Evolutionary conservation across 495 filamentous ascomycete species (phyloP).

Genomic region (Collariella sp.): DNA sequence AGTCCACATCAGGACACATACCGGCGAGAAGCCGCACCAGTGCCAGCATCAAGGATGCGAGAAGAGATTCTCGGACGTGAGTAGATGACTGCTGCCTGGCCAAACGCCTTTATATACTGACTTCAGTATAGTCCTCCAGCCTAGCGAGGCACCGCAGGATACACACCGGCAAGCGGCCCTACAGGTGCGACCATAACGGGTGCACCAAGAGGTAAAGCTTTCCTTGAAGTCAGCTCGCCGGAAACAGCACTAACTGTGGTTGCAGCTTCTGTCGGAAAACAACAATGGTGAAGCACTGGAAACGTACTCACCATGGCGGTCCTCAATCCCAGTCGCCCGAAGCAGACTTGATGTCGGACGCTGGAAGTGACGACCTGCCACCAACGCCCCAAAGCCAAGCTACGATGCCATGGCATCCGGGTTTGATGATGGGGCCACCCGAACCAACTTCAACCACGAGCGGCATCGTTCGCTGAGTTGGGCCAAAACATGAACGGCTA

Average conservation of each 20-base stretch:
- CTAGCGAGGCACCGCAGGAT: constrained; percentile 79
- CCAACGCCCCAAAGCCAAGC: constrained; percentile 37
- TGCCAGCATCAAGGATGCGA: constrained; percentile 72
- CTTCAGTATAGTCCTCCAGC: constrained; percentile 63
- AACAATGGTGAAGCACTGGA: constrained; percentile 76
- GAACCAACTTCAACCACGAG: constrained; percentile 32
- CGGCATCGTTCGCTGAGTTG: constrained; percentile 38
- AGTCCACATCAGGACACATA: constrained; percentile 80
- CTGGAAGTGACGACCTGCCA: constrained; percentile 42
- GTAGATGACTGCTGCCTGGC: constrained; percentile 18
- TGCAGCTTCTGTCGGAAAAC: constrained; percentile 79
- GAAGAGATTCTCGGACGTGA: constrained; percentile 82
- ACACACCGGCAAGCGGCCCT: constrained; percentile 79
- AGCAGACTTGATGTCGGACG: constrained; percentile 47
- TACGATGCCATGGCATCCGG: constrained; percentile 31
- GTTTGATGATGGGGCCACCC: constrained; percentile 19
- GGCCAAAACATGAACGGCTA: constrained; percentile 37
- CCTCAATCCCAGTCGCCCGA: constrained; percentile 46
- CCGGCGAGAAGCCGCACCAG: constrained; percentile 80
- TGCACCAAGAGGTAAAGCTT: constrained; percentile 66
- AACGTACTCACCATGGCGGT: constrained; percentile 58
- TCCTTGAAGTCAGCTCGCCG: background rate
- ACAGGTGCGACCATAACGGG: constrained; percentile 67
- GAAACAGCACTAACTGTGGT: constrained; percentile 19
- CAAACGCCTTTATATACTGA: constrained; percentile 27